Percentiles rank a stretch among this genome's conserved stretches.
Evolutionary conservation across 2,329 filamentous ascomycete genomes (phyloP).

Genomic region (Scorias spongiosa): DNA sequence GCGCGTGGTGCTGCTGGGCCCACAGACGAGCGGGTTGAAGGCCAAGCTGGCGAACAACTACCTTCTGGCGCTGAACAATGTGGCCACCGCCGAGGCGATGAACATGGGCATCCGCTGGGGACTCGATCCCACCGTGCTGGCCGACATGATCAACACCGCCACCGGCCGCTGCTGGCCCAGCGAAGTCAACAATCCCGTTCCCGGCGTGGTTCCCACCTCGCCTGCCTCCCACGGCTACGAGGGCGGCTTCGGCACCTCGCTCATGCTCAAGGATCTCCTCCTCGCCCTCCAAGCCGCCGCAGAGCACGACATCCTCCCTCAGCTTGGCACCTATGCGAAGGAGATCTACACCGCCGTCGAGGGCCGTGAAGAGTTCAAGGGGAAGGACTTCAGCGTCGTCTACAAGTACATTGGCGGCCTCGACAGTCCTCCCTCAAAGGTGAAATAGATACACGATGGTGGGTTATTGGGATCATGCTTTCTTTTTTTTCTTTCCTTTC

Average conservation of each 20-base stretch:
- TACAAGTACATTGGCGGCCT: constrained; percentile 32
- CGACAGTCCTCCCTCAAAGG: neutral
- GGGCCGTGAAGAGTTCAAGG: constrained; percentile 28
- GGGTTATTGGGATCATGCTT: too few relatives aligned
- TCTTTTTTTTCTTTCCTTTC: too few relatives aligned
- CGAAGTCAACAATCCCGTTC: constrained; percentile 89
- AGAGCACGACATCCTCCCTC: constrained; percentile 28
- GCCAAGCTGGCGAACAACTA: constrained; percentile 98
- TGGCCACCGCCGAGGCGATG: constrained; percentile 52
- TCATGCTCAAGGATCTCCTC: constrained; percentile 36
- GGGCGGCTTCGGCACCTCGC: constrained; percentile 33
- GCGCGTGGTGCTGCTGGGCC: constrained; percentile 71
- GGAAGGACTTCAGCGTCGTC: constrained; percentile 36
- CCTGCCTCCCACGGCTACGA: constrained; percentile 60
- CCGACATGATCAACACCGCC: constrained; percentile 78
- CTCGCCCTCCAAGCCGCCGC: constrained; percentile 32
- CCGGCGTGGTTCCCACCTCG: constrained; percentile 61
- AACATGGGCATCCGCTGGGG: constrained; percentile 50
- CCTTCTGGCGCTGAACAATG: constrained; percentile 84
- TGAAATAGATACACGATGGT: too few relatives aligned
- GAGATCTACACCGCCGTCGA: constrained; percentile 32
- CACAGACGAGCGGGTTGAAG: constrained; percentile 69
- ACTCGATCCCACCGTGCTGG: constrained; percentile 50
- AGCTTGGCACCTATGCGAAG: constrained; percentile 30
- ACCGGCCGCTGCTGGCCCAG: constrained; percentile 95